phyloP scores from a whole-genome alignment of 2,329 filamentous ascomycete genomes.

The Cladorrhinum sp. region DNA sequence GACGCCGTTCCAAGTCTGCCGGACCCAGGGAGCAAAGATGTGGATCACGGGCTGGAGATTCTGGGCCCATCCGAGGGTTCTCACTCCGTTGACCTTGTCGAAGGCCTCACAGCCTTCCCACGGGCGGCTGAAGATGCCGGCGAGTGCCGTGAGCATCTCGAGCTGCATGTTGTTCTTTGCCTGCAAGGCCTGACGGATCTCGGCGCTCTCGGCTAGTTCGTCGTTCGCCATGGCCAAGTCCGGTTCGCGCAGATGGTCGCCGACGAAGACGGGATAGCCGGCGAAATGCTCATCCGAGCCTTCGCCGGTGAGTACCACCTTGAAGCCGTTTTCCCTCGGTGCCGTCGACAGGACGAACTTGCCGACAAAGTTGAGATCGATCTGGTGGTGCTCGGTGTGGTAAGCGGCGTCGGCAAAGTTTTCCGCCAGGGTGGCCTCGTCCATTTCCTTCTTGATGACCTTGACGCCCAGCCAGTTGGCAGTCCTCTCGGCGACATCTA shows the following conservation, averaged over 20 bases:
- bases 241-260: conserved; percentile 47
- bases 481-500: conserved; percentile 33
- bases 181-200: conserved; percentile 7
- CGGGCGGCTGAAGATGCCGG: background rate
- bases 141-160: background rate
- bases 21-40: conserved; percentile 19
- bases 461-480: conserved; percentile 35
- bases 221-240: conserved; percentile 39
- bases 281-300: conserved; percentile 54
- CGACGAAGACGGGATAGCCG: conserved; percentile 46
- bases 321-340: conserved; percentile 44
- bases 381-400: conserved; percentile 33
- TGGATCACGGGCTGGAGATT: background rate
- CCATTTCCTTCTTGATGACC: conserved; percentile 27
- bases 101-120: conserved; percentile 4
- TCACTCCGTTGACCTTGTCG: conserved; percentile 3
- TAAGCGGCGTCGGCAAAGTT: conserved; percentile 33
- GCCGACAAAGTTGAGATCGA: conserved; percentile 51
- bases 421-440: conserved; percentile 31
- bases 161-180: background rate
- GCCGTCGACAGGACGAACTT: conserved; percentile 49
- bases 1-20: background rate
- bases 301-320: conserved; percentile 53
- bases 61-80: background rate
- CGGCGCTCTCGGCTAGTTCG: conserved; percentile 24